A percentile compares a stretch with the other conserved stretches of the same genome.
phyloP scores from a whole-genome alignment of 2,329 filamentous ascomycete species.

The Corniculantispora saksenae region DNA sequence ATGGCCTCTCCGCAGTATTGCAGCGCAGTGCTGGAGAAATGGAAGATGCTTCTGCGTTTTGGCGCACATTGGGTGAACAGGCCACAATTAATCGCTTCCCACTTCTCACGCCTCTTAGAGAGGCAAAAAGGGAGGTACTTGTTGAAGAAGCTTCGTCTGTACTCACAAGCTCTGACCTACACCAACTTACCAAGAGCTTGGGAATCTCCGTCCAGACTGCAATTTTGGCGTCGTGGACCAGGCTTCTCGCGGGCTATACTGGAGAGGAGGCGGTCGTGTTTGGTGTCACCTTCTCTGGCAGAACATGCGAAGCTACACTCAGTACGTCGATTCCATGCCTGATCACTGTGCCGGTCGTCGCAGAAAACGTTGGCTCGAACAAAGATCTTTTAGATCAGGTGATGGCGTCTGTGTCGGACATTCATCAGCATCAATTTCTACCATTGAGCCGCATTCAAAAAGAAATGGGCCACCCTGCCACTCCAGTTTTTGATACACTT shows the following conservation, averaged over 20 bases:
- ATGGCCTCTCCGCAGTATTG: constrained; percentile 45
- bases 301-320: constrained; percentile 61
- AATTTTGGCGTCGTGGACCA: constrained; percentile 77
- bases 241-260: constrained; percentile 72
- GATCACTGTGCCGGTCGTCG: constrained; percentile 73
- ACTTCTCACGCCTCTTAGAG: constrained; percentile 64
- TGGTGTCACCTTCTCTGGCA: constrained; percentile 77
- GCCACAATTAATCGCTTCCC: constrained; percentile 72
- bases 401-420: constrained; percentile 63
- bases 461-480: constrained; percentile 65
- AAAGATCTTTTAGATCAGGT: constrained; percentile 59
- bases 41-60: constrained; percentile 55
- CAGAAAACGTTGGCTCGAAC: constrained; percentile 56
- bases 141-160: constrained; percentile 37
- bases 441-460: constrained; percentile 72
- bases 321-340: constrained; percentile 74
- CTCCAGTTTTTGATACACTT: constrained; percentile 77
- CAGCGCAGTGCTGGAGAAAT: constrained; percentile 31
- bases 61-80: constrained; percentile 56
- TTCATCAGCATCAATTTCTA: constrained; percentile 71
- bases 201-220: constrained; percentile 76
- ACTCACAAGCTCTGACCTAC: constrained; percentile 49
- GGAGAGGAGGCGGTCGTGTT: constrained; percentile 76
- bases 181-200: constrained; percentile 53
- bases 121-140: constrained; percentile 35